Percentiles rank a stretch among this genome's conserved stretches.
These are phyloP conservation scores for Nicotiana rustica DNA, from an alignment of 305 asterid species.

Conservation along the genomic window DNA sequence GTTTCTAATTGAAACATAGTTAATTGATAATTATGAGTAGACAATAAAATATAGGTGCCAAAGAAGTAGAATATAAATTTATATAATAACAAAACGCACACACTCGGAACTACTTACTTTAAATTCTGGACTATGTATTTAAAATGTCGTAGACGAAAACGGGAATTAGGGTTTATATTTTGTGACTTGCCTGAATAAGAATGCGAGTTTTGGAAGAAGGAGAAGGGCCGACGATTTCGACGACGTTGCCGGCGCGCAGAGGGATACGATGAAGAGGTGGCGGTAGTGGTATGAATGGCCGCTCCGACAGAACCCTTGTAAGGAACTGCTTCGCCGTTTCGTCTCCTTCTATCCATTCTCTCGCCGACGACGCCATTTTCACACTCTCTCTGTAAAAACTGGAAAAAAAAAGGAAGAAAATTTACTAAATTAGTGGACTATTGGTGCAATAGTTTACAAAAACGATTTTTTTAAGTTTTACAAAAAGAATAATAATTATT, in stretches of 20 bases:
- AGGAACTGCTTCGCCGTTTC: conserved; percentile 76
- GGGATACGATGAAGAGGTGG: conserved; percentile 89
- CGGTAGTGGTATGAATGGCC: conserved; percentile 68
- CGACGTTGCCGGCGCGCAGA: conserved; percentile 76
- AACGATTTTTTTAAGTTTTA: too few species aligned
- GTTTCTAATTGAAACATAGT: neutral
- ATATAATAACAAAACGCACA: too few species aligned
- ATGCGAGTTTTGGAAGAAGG: conserved; percentile 88
- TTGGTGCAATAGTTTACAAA: too few species aligned
- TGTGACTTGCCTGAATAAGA: conserved; percentile 65
- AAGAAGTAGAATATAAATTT: neutral
- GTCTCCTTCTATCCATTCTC: conserved; percentile 71
- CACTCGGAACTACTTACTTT: too few species aligned
- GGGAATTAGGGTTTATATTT: neutral
- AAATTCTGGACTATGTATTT: neutral
- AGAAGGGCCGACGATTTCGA: conserved; percentile 85
- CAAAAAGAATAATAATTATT: too few species aligned
- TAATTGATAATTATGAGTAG: neutral
- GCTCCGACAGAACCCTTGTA: conserved; percentile 58
- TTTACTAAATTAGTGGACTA: too few species aligned
- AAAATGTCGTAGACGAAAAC: neutral
- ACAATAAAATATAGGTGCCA: neutral
- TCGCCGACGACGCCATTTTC: conserved; percentile 56
- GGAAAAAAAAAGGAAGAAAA: too few species aligned
- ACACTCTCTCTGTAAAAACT: too few species aligned